Base-by-base conservation (phyloP, 371 early-diverging fungal species). In the Lichtheimia corymbifera region DNA sequence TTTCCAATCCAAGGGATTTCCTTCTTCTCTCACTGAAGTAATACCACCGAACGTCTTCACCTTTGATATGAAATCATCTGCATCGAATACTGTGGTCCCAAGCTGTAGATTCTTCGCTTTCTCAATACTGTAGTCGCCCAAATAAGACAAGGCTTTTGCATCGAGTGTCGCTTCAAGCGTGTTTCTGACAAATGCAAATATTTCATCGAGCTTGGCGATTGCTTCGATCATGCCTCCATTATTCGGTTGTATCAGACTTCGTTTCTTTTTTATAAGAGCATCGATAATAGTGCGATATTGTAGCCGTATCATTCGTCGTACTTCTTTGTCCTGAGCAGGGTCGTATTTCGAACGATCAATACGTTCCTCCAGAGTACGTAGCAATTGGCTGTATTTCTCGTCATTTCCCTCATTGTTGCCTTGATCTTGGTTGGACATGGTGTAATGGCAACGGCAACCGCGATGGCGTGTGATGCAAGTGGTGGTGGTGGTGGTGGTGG, bases 161-260 rank as follows among this genome's bases (percentile, higher is more conserved):
- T 97, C 97, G 43, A 95, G 79, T 0, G 91, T 83, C 20, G 96
- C 97, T 79, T 97, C 97, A n/a, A 90, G 86, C 0, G 93, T 85
- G 55, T 84, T 85, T 24, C 69, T 74, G 7, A 92, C 93, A 85
- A 63, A 22, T 27, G 68, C 59, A 62, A 78, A 87, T 4, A 91
- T 67, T 6, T 58, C 66, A 56, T 91, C 87, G 6, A 89, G 85
- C 18, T 79, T 76, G 25, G 70, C 76, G 20, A 89, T 53, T n/a
- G 78, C 83, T 17, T 75, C 73, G 43, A 74, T 42, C 14, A 88
- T 66, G 13, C 80, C 78, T 43, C 71, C 70, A 25, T 74, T 76
- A 18, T 70, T 65, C 15, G 79, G 76, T 0, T 79, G 67, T 27
- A 83, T 64, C 45, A 83, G 73, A 35, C 85, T 84, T 42, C 83